Base-by-base conservation (phyloP, 2,329 filamentous ascomycete species). In the Fusarium albosuccineum region DNA sequence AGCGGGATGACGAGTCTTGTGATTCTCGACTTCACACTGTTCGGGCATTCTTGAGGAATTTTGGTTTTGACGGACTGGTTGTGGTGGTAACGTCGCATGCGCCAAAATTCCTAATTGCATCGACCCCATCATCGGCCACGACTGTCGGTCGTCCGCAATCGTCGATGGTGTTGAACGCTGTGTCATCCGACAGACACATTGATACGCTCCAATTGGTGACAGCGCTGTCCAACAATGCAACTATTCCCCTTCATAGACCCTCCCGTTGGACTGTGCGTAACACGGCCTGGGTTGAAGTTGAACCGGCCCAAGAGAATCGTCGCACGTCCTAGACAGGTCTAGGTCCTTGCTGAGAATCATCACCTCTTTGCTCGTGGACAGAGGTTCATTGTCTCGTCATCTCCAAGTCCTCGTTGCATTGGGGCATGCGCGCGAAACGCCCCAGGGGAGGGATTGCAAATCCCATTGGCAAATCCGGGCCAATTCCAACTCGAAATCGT, bases 131-230 rank as follows among this genome's bases (percentile, higher is more conserved):
- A 33, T 9, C 30, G 11, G 6, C 30, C 30, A 33, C 9, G 30
- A 9, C 30, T 33, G 30, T 34, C 34, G 39, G 39, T 11, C 39
- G n/a, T 40, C n/a, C 33, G 27, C 60, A 63, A 49, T 51, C 41
- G 22, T 49, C 40, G 30, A 46, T 52, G 37, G 27, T 62, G 50
- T 36, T 44, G 34, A 40, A 57, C 30, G 33, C 62, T 45, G 62
- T 57, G 41, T 41, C 51, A 60, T 39, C 60, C 48, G 60, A 41
- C 34, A 55, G 42, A 39, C 33, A 17, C 8, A 33, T 29, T 26
- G 34, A 46, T 6, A 13, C 9, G 30, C 30, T 29, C 42, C 62
- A 62, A 62, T 66, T 66, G 51, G 51, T n/a, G 46, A 22, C 40
- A 45, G 30, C 22, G 44, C 33, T 40, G 27, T 41, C 16, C 39